phyloP scores from a whole-genome alignment of 148 eudicot genomes.

The Amaranthus cruentus region DNA sequence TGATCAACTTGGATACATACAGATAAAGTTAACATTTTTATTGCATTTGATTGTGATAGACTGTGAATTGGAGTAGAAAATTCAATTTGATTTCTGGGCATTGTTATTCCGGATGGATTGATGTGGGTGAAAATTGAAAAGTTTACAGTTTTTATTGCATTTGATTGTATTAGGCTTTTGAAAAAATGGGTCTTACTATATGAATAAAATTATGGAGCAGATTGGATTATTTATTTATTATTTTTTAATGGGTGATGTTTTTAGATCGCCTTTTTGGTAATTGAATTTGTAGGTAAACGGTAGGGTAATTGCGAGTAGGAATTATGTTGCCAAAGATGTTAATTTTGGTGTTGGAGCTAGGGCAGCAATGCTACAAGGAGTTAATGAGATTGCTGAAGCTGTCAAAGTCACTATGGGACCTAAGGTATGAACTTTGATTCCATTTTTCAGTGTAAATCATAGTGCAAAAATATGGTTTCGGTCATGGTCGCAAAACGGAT shows the following conservation, averaged over 20 bases:
- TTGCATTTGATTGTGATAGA: background rate
- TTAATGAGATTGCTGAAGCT: conserved; percentile 94
- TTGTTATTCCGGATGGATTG: background rate
- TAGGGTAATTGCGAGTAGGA: conserved; percentile 47
- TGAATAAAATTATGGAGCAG: background rate
- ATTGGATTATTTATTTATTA: background rate
- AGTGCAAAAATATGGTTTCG: no score
- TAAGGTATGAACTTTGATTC: conserved; percentile 45
- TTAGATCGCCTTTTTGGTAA: background rate
- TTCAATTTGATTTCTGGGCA: no score
- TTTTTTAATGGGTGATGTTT: background rate
- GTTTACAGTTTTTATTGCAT: background rate
- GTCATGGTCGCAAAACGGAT: no score
- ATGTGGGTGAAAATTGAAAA: no score
- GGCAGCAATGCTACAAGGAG: conserved; percentile 81
- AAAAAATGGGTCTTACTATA: conserved; percentile 1
- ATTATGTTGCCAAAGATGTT: conserved; percentile 88
- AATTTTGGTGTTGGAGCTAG: conserved; percentile 69
- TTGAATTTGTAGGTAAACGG: conserved; percentile 41
- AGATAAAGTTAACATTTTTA: no score
- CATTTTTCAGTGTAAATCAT: background rate
- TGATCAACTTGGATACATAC: background rate
- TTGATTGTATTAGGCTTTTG: background rate
- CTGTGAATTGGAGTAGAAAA: background rate
- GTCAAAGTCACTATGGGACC: conserved; percentile 99